These are phyloP conservation scores for Oryza punctata DNA, from an alignment of 176 grass and related monocot species.

Conservation along the genomic window DNA sequence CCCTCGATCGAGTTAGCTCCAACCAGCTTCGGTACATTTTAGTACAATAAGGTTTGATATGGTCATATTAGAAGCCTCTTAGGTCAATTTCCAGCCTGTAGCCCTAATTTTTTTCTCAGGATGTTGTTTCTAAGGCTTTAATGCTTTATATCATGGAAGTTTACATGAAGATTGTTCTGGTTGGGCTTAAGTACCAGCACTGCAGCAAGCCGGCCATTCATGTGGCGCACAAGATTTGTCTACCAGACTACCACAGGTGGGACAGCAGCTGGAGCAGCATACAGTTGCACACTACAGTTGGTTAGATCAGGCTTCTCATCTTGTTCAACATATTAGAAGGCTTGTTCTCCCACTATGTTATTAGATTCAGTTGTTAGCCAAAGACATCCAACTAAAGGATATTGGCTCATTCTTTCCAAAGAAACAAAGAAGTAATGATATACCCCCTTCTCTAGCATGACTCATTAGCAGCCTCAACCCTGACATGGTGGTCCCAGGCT, in stretches of 20 bases:
- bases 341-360: background rate
- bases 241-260: background rate
- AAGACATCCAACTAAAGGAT: background rate
- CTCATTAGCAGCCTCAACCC: background rate
- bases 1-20: background rate
- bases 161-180: background rate
- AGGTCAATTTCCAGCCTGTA: background rate
- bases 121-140: background rate
- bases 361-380: background rate
- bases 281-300: background rate
- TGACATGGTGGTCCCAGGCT: background rate
- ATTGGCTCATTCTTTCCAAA: background rate
- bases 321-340: background rate
- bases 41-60: background rate
- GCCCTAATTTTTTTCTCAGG: background rate
- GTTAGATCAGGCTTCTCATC: background rate
- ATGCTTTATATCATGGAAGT: background rate
- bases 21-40: background rate
- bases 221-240: background rate
- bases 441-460: background rate
- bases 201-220: background rate
- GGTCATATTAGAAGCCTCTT: conserved; percentile 1
- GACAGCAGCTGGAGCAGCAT: background rate
- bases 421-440: background rate
- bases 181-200: background rate